phyloP scores from a whole-genome alignment of 192 early-diverging fungal species.

The Podila minutissima region DNA sequence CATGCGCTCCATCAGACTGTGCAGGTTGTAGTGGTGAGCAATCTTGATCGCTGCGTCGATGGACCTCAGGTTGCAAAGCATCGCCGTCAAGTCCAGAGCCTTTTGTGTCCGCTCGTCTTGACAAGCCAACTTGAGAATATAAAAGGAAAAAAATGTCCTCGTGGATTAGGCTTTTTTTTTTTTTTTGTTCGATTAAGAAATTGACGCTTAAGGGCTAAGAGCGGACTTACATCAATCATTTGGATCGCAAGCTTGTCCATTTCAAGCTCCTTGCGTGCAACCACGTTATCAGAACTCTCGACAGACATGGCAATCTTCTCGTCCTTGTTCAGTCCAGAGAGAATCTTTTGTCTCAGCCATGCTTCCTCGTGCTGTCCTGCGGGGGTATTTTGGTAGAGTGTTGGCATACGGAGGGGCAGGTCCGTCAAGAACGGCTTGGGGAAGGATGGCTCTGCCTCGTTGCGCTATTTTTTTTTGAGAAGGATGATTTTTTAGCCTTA shows the following conservation, averaged over 20 bases:
- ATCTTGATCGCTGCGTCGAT: slow-evolving; percentile 89
- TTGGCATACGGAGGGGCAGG: slow-evolving; percentile 20
- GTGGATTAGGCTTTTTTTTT: no score
- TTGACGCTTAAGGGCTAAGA: not conserved
- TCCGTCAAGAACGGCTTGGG: slow-evolving; percentile 69
- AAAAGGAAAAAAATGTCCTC: not conserved
- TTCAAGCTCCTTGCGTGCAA: slow-evolving; percentile 67
- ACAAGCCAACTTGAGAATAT: slow-evolving; percentile 68
- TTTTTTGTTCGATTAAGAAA: not conserved
- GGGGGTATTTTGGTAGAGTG: slow-evolving; percentile 17
- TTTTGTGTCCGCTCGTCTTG: slow-evolving; percentile 79
- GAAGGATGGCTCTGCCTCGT: slow-evolving; percentile 68
- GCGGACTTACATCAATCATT: slow-evolving; percentile 72
- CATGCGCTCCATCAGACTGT: slow-evolving; percentile 83
- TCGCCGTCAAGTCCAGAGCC: slow-evolving; percentile 79
- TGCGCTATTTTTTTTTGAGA: slow-evolving; percentile 45
- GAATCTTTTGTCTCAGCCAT: slow-evolving; percentile 60
- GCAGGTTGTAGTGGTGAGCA: slow-evolving; percentile 72
- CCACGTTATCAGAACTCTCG: slow-evolving; percentile 39
- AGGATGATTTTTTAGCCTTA: not conserved
- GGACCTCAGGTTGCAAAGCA: slow-evolving; percentile 69
- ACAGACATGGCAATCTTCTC: slow-evolving; percentile 58
- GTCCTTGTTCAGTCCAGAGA: slow-evolving; percentile 65
- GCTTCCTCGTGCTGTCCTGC: slow-evolving; percentile 51
- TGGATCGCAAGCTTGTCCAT: slow-evolving; percentile 84